phyloP scores from a whole-genome alignment of 768 basidiomycete genomes.

The Sutorius australiensis region DNA sequence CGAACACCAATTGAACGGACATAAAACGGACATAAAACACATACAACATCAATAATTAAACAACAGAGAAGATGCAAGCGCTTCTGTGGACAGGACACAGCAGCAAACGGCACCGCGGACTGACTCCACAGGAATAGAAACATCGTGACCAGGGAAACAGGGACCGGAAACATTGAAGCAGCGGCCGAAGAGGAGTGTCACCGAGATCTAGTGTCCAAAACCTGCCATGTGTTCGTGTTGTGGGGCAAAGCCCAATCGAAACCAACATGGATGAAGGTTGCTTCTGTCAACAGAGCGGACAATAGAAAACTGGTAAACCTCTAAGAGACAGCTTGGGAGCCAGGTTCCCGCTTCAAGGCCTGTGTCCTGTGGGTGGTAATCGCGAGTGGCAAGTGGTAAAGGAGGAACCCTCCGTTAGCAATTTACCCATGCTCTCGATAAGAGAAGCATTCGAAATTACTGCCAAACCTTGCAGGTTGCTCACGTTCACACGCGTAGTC shows the following conservation, averaged over 20 bases:
- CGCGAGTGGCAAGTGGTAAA: conserved; percentile 21
- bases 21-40: conserved; percentile 33
- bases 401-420: conserved; percentile 15
- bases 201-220: conserved; percentile 23
- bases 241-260: conserved; percentile 21
- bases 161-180: conserved; percentile 19
- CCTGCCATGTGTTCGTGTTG: conserved; percentile 19
- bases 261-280: conserved; percentile 20
- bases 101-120: conserved; percentile 11
- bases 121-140: conserved; percentile 21
- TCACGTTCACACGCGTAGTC: conserved; percentile 30
- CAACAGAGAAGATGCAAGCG: conserved; percentile 28
- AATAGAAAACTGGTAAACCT: conserved; percentile 22
- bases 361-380: conserved; percentile 25
- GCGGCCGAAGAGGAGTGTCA: conserved; percentile 23
- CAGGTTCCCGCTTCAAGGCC: conserved; percentile 22
- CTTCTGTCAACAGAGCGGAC: conserved; percentile 19
- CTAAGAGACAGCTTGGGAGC: conserved; percentile 12
- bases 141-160: conserved; percentile 24
- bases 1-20: conserved; percentile 14
- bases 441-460: conserved; percentile 23
- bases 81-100: conserved; percentile 29
- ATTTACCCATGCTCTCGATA: conserved; percentile 20
- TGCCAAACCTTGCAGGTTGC: conserved; percentile 28
- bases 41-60: conserved; percentile 34